A percentile compares a stretch with the other conserved stretches of the same genome.
phyloP scores from a whole-genome alignment of 2,329 filamentous ascomycete genomes.

The Pseudogymnoascus sp. region DNA sequence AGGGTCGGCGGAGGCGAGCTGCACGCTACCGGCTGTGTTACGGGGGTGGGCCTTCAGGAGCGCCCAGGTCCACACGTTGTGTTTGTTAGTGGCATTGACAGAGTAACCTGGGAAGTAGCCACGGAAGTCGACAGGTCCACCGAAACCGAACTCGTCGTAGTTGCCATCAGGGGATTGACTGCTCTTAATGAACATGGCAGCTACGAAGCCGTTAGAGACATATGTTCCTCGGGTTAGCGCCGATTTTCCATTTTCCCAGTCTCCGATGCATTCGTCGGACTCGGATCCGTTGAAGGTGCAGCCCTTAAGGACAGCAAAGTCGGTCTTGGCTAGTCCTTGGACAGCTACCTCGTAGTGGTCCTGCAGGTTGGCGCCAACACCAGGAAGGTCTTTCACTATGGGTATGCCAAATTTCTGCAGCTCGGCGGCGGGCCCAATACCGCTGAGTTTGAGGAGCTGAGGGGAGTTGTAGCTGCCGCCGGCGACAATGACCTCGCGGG shows the following conservation, averaged over 20 bases:
- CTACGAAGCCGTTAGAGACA: constrained; percentile 43
- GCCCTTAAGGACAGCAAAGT: constrained; percentile 4
- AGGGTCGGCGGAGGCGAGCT: constrained; percentile 51
- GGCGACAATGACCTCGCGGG: constrained; percentile 41
- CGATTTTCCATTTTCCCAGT: constrained; percentile 16
- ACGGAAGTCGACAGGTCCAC: constrained; percentile 26
- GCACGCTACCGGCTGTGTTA: constrained; percentile 54
- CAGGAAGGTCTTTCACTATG: constrained; percentile 45
- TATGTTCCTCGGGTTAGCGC: constrained; percentile 21
- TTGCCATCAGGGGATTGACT: constrained; percentile 32
- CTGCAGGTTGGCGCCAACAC: constrained; percentile 52
- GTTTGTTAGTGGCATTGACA: constrained; percentile 32
- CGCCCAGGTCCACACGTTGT: constrained; percentile 21
- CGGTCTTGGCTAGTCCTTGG: background rate
- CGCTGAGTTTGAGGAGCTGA: constrained; percentile 45
- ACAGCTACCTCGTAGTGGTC: constrained; percentile 43
- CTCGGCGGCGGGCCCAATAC: constrained; percentile 36
- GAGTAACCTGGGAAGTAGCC: constrained; percentile 38
- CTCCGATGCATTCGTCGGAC: constrained; percentile 30
- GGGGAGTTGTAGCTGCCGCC: constrained; percentile 47
- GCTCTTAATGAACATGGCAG: constrained; percentile 25
- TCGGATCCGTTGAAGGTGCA: constrained; percentile 30
- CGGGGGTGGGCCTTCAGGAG: constrained; percentile 55
- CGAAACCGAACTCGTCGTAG: constrained; percentile 31
- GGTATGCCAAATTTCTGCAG: constrained; percentile 33